Evolutionary conservation across 2,329 filamentous ascomycete genomes (phyloP).

Genomic region (Coniochaeta hoffmannii): DNA sequence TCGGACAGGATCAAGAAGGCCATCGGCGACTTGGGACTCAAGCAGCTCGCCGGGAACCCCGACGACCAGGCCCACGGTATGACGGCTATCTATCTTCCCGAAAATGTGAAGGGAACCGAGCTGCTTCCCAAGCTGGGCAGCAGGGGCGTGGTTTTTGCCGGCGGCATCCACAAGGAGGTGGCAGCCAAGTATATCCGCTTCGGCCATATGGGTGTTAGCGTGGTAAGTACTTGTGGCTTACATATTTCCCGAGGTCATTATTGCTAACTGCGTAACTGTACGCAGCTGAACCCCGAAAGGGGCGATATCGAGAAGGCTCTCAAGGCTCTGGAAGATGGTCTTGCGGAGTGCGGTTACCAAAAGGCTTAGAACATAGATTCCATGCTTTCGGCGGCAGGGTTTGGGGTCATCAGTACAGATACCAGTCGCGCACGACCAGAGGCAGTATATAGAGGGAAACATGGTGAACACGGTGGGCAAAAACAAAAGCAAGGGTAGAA

Average conservation of each 20-base stretch:
- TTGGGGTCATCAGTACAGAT: not conserved
- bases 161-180: constrained; percentile 93
- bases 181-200: constrained; percentile 90
- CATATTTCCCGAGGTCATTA: not conserved
- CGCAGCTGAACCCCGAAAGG: constrained; percentile 64
- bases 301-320: constrained; percentile 81
- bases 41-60: constrained; percentile 76
- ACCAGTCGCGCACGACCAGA: not conserved
- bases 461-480: no score
- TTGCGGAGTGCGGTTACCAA: constrained; percentile 65
- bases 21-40: constrained; percentile 71
- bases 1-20: constrained; percentile 84
- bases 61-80: constrained; percentile 95
- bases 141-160: constrained; percentile 89
- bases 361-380: constrained; percentile 26
- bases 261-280: constrained; percentile 16
- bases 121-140: constrained; percentile 77
- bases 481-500: not conserved
- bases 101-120: constrained; percentile 71
- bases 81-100: constrained; percentile 94
- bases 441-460: not conserved
- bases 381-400: not conserved
- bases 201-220: constrained; percentile 95
- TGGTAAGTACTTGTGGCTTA: constrained; percentile 41
- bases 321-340: constrained; percentile 63